These are phyloP conservation scores for Pseudocercospora macadamiae DNA, from an alignment of 2,329 filamentous ascomycete genomes.

Conservation along the genomic window DNA sequence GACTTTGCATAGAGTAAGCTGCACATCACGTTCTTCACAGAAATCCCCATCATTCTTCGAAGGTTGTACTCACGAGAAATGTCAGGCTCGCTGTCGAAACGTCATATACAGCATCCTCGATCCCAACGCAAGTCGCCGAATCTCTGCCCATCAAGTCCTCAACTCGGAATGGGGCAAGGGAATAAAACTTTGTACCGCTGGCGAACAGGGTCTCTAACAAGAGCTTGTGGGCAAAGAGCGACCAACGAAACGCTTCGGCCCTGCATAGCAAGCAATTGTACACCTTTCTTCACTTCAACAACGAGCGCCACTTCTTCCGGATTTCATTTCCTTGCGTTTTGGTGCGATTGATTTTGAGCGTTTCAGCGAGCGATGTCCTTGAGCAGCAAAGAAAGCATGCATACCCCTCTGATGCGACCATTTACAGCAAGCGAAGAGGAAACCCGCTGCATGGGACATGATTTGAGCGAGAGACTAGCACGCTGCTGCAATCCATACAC, in stretches of 20 bases:
- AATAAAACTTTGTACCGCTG: slow-evolving; percentile 95
- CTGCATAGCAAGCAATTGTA: slow-evolving; percentile 5
- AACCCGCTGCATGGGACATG: too few relatives aligned
- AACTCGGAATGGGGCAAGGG: slow-evolving; percentile 99
- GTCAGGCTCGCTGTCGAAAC: slow-evolving; percentile 90
- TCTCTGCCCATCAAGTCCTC: slow-evolving; percentile 93
- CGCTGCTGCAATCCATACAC: not conserved
- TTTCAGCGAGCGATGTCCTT: slow-evolving; percentile 17
- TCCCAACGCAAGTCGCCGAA: slow-evolving; percentile 86
- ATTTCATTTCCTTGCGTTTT: slow-evolving; percentile 2
- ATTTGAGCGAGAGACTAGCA: too few relatives aligned
- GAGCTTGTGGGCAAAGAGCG: slow-evolving; percentile 25
- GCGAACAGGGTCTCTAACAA: slow-evolving; percentile 84
- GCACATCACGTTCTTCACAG: not conserved
- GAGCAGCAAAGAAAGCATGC: slow-evolving; percentile 3
- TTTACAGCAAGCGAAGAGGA: not conserved
- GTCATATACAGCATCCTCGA: slow-evolving; percentile 99
- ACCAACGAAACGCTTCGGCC: slow-evolving; percentile 19
- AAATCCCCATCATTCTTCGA: not conserved
- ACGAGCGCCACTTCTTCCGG: not conserved
- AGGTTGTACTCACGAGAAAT: slow-evolving; percentile 16
- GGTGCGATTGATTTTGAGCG: slow-evolving; percentile 9
- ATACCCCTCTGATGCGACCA: not conserved
- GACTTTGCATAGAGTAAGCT: slow-evolving; percentile 85
- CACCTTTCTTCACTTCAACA: slow-evolving; percentile 8